phyloP scores from a whole-genome alignment of 495 filamentous ascomycete species.

The Tuber indicum region DNA sequence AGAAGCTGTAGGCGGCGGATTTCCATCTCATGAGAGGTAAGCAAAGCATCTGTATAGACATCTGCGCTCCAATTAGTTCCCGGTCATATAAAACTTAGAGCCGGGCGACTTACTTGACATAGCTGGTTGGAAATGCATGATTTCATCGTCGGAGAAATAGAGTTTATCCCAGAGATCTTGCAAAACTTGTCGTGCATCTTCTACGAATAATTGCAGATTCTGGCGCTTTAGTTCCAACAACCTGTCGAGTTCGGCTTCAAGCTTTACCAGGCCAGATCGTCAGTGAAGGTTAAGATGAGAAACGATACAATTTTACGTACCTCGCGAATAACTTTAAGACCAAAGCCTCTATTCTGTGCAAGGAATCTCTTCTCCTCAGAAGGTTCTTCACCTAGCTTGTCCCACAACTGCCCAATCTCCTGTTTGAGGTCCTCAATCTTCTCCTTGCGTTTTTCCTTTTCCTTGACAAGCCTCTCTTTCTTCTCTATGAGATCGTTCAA shows the following conservation, averaged over 20 bases:
- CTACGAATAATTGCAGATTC: constrained; percentile 90
- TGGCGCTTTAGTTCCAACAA: constrained; percentile 90
- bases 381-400: constrained; percentile 75
- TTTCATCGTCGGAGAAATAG: constrained; percentile 94
- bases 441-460: constrained; percentile 81
- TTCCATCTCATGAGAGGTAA: constrained; percentile 83
- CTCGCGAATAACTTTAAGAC: constrained; percentile 26
- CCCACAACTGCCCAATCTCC: constrained; percentile 78
- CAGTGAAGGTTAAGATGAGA: constrained; percentile 7
- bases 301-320: constrained; percentile 15
- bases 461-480: constrained; percentile 81
- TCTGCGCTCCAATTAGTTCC: constrained; percentile 43
- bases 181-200: constrained; percentile 80
- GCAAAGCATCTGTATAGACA: constrained; percentile 80
- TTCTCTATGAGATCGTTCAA: constrained; percentile 62
- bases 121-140: constrained; percentile 91
- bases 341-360: constrained; percentile 49
- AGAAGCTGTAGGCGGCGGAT: constrained; percentile 72
- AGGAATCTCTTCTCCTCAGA: constrained; percentile 76
- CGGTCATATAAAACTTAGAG: not conserved
- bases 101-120: constrained; percentile 60
- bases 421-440: constrained; percentile 67
- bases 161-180: constrained; percentile 91
- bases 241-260: constrained; percentile 76
- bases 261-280: constrained; percentile 38